These are phyloP conservation scores for Ammopiptanthus mongolicus DNA, from an alignment of 306 rosid species.

Conservation along the genomic window DNA sequence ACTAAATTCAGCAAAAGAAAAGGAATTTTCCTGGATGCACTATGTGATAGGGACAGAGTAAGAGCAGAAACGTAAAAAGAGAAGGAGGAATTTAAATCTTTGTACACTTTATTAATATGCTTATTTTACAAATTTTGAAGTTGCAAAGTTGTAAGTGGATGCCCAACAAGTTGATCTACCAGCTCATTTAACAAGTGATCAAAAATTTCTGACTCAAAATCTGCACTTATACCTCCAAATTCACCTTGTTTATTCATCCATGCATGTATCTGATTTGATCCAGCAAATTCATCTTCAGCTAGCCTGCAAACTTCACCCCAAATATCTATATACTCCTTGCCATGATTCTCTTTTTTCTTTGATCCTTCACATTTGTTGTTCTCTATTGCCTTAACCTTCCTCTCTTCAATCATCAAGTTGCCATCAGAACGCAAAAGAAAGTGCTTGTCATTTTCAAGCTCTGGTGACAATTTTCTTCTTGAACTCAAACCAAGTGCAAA, in stretches of 20 bases:
- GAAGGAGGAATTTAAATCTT: not conserved
- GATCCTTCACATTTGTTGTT: conserved; percentile 14
- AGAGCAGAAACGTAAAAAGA: not conserved
- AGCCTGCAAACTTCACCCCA: conserved; percentile 39
- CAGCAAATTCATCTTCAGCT: conserved; percentile 42
- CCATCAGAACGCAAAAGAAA: conserved; percentile 28
- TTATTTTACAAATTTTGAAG: conserved; percentile 9
- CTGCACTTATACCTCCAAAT: conserved; percentile 36
- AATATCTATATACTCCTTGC: not conserved
- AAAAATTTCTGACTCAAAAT: conserved; percentile 47
- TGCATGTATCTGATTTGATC: conserved; percentile 34
- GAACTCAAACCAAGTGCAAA: conserved; percentile 19
- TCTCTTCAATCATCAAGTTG: conserved; percentile 39
- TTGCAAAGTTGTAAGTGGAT: conserved; percentile 2
- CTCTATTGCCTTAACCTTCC: conserved; percentile 18
- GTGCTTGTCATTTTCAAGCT: conserved; percentile 32
- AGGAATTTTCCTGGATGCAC: not conserved
- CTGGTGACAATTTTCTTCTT: conserved; percentile 58
- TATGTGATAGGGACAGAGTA: not conserved
- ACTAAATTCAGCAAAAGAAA: not conserved
- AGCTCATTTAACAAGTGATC: conserved; percentile 50
- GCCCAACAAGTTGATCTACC: conserved; percentile 35
- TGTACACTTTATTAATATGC: conserved; percentile 24
- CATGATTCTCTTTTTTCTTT: conserved; percentile 22
- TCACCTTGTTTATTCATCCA: conserved; percentile 32